Percentiles rank a stretch among this genome's conserved stretches.
Evolutionary conservation across 345 rosid genomes (phyloP).

Genomic region (Eucalyptus brandiana): DNA sequence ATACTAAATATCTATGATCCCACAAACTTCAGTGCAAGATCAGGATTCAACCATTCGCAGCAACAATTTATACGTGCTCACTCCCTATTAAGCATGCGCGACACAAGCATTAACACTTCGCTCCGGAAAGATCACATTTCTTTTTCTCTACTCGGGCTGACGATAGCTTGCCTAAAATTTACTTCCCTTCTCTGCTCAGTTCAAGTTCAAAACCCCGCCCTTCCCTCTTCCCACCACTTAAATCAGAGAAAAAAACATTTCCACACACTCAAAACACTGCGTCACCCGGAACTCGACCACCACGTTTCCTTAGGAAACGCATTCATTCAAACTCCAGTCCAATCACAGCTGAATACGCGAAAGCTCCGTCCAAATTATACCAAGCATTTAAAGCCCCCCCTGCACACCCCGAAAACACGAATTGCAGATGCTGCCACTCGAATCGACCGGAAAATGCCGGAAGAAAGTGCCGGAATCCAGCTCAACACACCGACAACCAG

Average conservation of each 20-base stretch:
- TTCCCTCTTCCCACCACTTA: background rate
- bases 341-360: background rate
- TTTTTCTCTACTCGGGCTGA: background rate
- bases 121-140: background rate
- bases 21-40: background rate
- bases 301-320: background rate
- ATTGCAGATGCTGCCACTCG: background rate
- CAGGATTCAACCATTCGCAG: background rate
- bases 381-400: background rate
- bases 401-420: background rate
- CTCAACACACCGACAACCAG: background rate
- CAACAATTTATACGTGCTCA: background rate
- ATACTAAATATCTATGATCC: background rate
- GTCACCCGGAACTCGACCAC: background rate
- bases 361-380: background rate
- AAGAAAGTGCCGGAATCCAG: constrained; percentile 3
- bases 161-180: background rate
- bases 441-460: background rate
- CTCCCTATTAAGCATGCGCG: background rate
- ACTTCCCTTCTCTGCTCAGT: background rate
- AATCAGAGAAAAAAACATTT: background rate
- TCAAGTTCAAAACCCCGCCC: background rate
- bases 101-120: background rate
- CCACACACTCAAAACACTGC: background rate
- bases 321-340: background rate